Base-by-base conservation (phyloP, 345 rosid species). In the Ceriops decandra region DNA sequence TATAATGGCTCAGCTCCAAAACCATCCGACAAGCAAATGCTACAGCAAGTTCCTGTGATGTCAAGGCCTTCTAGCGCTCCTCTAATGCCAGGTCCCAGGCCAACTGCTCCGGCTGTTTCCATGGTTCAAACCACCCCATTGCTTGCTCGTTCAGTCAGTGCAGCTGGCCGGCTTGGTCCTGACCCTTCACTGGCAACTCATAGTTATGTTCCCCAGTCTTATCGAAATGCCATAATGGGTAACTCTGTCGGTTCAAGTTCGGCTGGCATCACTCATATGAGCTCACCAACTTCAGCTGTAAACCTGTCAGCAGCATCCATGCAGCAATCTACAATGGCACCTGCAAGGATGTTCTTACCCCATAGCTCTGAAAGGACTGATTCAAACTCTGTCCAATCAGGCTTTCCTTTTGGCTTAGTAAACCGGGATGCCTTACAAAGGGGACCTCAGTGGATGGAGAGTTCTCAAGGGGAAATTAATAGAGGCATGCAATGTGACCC, bases 51-150 rank as follows among this genome's bases (percentile, higher is more conserved):
- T 49, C 76, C 95, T 56, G 73, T 73, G 64, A 74, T 85, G 83
- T 84, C 96, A 38, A 91, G 99, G 86, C 96, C 97, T 53, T 88
- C 92, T 52, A 91, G 96, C 82, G 93, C 96, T 73, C 96, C 99
- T 49, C 67, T 91, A 56, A 78, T 81, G 60, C 96, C 91, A 64
- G 88, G 74, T 68, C 81, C 73, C 38, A 75, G 85, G 69, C 84
- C 84, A 52, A 68, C 85, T 49, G 69, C 86, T 62, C 86, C 90
- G 67, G 79, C 76, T 38, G 79, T 78, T 60, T 81, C 97, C 63
- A 26, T 81, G 78, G 85, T 82, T 77, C 93, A 85, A 67, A 64
- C 90, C 20, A 54, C 86, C 15, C 83, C 96, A 21, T 73, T 71
- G 30, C 92, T 95, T 63, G 80, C 95, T 51, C 91, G 95, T 46